Percentiles rank a stretch among this genome's conserved stretches.
Evolutionary conservation across 257 asterid species (phyloP).

Genomic region (Anisodus tanguticus): DNA sequence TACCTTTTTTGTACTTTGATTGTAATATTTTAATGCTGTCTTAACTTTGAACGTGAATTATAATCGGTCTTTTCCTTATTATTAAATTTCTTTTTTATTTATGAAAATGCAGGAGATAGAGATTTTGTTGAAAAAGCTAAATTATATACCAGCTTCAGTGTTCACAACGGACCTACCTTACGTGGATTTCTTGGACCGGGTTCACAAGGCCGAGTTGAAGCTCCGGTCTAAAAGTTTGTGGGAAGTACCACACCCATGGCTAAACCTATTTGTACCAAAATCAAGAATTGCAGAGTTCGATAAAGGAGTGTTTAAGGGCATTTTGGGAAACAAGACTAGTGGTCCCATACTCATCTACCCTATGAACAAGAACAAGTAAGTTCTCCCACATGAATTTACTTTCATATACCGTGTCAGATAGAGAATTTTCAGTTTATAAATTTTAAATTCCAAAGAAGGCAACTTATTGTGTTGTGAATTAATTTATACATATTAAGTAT

Average conservation of each 20-base stretch:
- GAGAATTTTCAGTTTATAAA: background rate
- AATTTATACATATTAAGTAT: too few species aligned
- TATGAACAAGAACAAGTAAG: constrained; percentile 80
- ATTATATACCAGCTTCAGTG: constrained; percentile 59
- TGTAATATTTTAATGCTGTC: constrained; percentile 7
- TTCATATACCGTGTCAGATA: background rate
- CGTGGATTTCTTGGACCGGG: constrained; percentile 79
- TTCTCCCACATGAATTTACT: background rate
- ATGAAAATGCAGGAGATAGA: constrained; percentile 57
- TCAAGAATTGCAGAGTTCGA: constrained; percentile 74
- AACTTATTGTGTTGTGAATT: too few species aligned
- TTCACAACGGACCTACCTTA: constrained; percentile 75
- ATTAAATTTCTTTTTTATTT: background rate
- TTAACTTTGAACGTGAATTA: background rate
- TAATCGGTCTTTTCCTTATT: too few species aligned
- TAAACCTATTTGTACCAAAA: constrained; percentile 73
- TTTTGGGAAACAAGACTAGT: constrained; percentile 65
- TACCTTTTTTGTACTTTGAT: constrained; percentile 30
- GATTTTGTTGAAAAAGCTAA: constrained; percentile 48
- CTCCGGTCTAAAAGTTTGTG: constrained; percentile 72
- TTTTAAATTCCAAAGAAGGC: too few species aligned
- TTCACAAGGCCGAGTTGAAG: constrained; percentile 81
- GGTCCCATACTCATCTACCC: constrained; percentile 90
- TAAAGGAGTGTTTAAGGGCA: constrained; percentile 75
- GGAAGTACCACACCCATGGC: constrained; percentile 97